Evolutionary conservation across 1,139 yeast genomes (phyloP), one percentile per base, ranked within the genome.

Genomic region (Lodderomyces metapsilosis): DNA sequence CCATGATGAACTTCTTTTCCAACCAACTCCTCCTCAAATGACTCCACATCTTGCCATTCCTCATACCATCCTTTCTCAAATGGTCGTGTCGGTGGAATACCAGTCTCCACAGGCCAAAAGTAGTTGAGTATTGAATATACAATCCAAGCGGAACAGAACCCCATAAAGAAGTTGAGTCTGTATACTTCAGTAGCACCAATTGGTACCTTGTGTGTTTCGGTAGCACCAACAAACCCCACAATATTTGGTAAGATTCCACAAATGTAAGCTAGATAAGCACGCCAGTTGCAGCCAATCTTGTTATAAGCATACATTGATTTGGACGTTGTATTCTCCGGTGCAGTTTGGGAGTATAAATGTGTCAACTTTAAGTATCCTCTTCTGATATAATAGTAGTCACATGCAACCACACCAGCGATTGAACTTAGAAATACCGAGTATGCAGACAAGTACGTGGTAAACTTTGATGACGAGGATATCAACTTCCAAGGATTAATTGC

Each of bases 401-500:
- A 71, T 46, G 83, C 77, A 41, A 87, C 76, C 36, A 85, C 89
- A 48, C 96, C 96, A 7, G 94, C 91, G 58, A 89, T 85, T 23
- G 95, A 78, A 1, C 94, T 85, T 40, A 89, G 69, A 74, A 89
- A 89, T 21, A 88, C 92, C 1, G 96, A 76, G 62, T 88, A 89
- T 0, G 96, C 95, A 22, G 89, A 80, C 47, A 89, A 67, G 53
- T 88, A 89, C 23, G 92, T 84, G 28, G 95, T 84, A 68, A 89
- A 89, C 62, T 77, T 84, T 39, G 82, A 79, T 5, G 91, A 80
- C 5, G 88, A 71, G 3, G 88, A 69, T 56, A 84, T 75, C 56
- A 89, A 76, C 53, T 88, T 83, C 96, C 96, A 89, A 43, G 96
- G 96, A 57, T 91, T 85, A 50, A 88, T 82, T 45, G 84, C 79